Percentiles rank a stretch among this genome's conserved stretches.
Evolutionary conservation across 2,329 filamentous ascomycete species (phyloP).

Genomic region (Venturia carpophila): DNA sequence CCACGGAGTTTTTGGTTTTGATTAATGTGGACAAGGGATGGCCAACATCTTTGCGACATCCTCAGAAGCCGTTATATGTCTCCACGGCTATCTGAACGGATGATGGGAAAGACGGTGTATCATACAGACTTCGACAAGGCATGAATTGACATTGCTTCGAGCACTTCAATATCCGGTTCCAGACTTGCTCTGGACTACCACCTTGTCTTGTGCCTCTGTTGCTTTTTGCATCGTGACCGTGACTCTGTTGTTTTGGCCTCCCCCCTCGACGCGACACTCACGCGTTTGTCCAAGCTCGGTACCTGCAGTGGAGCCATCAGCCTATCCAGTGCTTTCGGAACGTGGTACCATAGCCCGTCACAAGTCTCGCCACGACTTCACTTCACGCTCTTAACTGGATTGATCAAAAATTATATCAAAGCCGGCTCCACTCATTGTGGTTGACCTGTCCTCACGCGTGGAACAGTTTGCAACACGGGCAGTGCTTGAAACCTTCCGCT

Average conservation of each 20-base stretch:
- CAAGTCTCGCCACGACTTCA: no score
- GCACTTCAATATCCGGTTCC: conserved; percentile 18
- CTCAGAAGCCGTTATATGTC: conserved; percentile 15
- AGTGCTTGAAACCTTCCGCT: neutral
- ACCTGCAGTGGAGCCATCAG: neutral
- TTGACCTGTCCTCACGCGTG: no score
- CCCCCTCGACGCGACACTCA: neutral
- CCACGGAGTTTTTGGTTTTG: conserved; percentile 13
- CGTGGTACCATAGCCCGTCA: neutral
- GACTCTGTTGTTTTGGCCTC: neutral
- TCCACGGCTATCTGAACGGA: conserved; percentile 10
- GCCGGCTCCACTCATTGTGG: no score
- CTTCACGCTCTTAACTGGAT: neutral
- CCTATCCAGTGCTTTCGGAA: neutral
- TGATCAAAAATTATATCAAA: neutral
- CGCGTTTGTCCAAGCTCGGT: conserved; percentile 2
- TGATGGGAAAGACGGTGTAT: conserved; percentile 10
- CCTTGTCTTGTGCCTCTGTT: conserved; percentile 11
- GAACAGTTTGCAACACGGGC: no score
- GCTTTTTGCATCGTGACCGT: neutral
- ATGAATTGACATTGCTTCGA: conserved; percentile 20
- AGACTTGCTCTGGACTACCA: conserved; percentile 16
- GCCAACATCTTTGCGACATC: conserved; percentile 13
- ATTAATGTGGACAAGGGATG: conserved; percentile 16
- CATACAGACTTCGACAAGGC: conserved; percentile 15